Percentiles rank a stretch among this genome's conserved stretches.
Evolutionary conservation across 2,329 filamentous ascomycete species (phyloP).

Genomic region (Fusarium pilosicola): DNA sequence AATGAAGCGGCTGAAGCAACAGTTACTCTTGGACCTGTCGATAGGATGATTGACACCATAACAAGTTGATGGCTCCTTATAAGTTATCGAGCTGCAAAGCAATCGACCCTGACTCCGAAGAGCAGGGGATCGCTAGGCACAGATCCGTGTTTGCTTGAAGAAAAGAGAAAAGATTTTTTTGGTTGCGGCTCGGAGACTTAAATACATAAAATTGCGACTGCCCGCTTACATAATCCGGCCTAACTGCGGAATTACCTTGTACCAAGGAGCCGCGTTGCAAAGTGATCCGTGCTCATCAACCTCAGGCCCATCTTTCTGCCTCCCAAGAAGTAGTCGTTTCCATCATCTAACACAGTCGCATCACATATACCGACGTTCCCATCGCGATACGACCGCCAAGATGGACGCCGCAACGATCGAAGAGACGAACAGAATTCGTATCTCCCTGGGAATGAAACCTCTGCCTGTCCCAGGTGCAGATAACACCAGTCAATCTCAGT

Average conservation of each 20-base stretch:
- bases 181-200: conserved; percentile 38
- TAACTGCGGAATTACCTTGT: conserved; percentile 1
- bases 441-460: conserved; percentile 89
- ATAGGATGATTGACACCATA: conserved; percentile 90
- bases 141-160: conserved; percentile 72
- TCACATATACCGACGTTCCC: not conserved
- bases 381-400: conserved; percentile 34
- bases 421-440: conserved; percentile 92
- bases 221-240: conserved; percentile 15
- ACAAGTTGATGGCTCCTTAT: conserved; percentile 78
- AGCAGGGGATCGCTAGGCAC: conserved; percentile 83
- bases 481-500: conserved; percentile 50
- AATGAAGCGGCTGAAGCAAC: conserved; percentile 71
- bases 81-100: conserved; percentile 84
- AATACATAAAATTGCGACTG: conserved; percentile 9
- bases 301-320: conserved; percentile 8
- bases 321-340: not conserved
- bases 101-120: conserved; percentile 73
- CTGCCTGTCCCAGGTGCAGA: conserved; percentile 81
- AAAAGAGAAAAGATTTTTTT: conserved; percentile 49
- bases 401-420: conserved; percentile 82
- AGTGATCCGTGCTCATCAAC: conserved; percentile 34
- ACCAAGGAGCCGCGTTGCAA: not conserved
- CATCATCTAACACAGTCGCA: not conserved
- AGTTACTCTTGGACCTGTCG: conserved; percentile 93